phyloP scores from a whole-genome alignment of 2,329 filamentous ascomycete genomes.

The Sporothrix variecibatus region DNA sequence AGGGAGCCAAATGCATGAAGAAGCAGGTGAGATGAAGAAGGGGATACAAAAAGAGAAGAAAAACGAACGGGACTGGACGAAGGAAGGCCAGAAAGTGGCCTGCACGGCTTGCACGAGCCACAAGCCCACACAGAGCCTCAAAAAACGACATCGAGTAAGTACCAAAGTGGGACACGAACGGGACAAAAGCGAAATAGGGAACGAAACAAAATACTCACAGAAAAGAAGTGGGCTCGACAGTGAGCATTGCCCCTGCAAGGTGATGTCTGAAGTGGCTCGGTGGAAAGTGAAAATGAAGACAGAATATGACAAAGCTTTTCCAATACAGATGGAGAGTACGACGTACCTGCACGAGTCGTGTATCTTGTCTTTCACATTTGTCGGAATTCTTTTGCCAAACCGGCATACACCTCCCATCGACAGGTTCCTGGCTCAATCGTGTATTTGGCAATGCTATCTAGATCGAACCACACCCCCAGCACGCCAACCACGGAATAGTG shows the following conservation, averaged over 20 bases:
- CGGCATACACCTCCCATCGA: not conserved
- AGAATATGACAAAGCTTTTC: not conserved
- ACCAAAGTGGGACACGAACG: not conserved
- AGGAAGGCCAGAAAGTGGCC: not conserved
- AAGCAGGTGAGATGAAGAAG: not conserved
- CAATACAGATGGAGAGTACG: not conserved
- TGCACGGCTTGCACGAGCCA: not conserved
- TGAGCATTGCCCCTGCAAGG: not conserved
- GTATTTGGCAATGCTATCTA: not conserved
- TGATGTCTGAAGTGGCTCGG: not conserved
- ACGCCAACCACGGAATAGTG: not conserved
- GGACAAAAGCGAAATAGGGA: not conserved
- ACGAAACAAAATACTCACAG: not conserved
- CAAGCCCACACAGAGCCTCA: conserved; percentile 10
- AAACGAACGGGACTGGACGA: not conserved
- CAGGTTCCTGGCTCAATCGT: not conserved
- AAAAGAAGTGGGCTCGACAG: not conserved
- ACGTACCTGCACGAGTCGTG: not conserved
- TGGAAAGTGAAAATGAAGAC: not conserved
- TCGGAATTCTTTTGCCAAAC: not conserved
- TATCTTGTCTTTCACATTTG: not conserved
- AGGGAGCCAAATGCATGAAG: not conserved
- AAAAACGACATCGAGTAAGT: not conserved
- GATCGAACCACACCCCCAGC: not conserved
- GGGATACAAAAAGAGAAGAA: not conserved